Evolutionary conservation across 495 filamentous ascomycete species (phyloP), one percentile per base, ranked within the genome.

Genomic region (Parathielavia hyrcaniae): DNA sequence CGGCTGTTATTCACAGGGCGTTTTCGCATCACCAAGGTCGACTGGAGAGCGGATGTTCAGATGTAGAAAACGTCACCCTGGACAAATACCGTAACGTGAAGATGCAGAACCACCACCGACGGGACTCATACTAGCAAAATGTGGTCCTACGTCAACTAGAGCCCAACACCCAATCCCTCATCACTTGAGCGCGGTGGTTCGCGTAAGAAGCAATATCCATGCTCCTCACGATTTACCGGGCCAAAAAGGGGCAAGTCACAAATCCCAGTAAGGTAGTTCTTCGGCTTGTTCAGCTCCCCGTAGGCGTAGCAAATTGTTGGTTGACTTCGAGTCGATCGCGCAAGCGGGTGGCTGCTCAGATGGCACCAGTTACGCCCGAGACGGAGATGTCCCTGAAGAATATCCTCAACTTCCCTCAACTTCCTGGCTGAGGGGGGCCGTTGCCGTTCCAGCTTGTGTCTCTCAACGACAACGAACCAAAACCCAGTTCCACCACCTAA

Each of bases 301-400:
- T 38, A 49, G 51, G 45, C 57, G 60, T 22, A 56, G 60, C 32
- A 34, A 56, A 32, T 56, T 56, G 20, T 50, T 56, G n/a, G 59
- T 62, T 45, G 56, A 62, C 49, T n/a, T 62, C 56, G 60, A 62
- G 56, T 1, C 35, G 45, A 13, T 55, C 60, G 17, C 55, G 49
- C 30, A 59, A 59, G 39, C 43, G n/a, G 60, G 20, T 44, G 39
- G n/a, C 50, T 62, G 50, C 60, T 62, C 13, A 48, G 60, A 4
- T 23, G 59, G 55, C 59, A 62, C 32, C 56, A 59, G 32, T 62
- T 40, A 62, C 60, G 23, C 60, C 60, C 11, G 60, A 62, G 44
- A 48, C 60, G 8, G 60, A 54, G 47, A 30, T 62, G 35, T 59
- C 60, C 7, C 50, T 62, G 4, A 62, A 62, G 39, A 54, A 55